Evolutionary conservation across 192 early-diverging fungal species (phyloP), one percentile per base, ranked within the genome.

Genomic region (Rhizoclosmatium sp.): DNA sequence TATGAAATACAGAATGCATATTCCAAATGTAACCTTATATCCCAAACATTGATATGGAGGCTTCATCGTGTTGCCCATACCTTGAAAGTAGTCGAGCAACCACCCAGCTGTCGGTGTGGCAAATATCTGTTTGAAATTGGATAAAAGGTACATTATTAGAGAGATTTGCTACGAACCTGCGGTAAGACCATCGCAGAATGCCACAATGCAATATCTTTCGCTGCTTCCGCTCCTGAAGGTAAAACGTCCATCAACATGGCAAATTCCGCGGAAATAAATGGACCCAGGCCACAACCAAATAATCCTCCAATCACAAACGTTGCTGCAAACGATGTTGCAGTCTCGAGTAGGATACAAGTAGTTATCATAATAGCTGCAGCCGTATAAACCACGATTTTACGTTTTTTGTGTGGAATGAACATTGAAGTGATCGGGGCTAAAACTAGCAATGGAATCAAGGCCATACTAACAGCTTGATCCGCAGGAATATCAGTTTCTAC

Each of bases 121-220:
- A 4, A 84, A 72, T 9, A 87, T 80, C 72, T 86, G 82, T 51
- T 81, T 76, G 49, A 80, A 54, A 4, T 80, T 69, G 82, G 69
- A 19, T 42, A 3, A 69, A 69, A 48, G 47, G 14, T 23, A 21
- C 31, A 31, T 31, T 31, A 31, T 31, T 0, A 31, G 31, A 54
- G 23, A 21, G 10, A 65, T 42, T 40, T 1, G 10, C 5, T 23
- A 5, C 49, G 19, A 7, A 80, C 60, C 49, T 80, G 65, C 21
- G 62, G 62, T n/a, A 75, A 65, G 19, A 78, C 62, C 65, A 58
- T 68, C 39, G 82, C 82, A 12, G 68, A 75, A 67, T 87, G 86
- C 86, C 86, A 87, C 23, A 87, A 67, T n/a, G 74, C 68, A 48
- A 87, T 85, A 67, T 87, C 86, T 56, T 78, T 78, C 39, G 81